Evolutionary conservation across 2,329 filamentous ascomycete genomes (phyloP), one percentile per base, ranked within the genome.

Genomic region (Colletotrichum australisinense): DNA sequence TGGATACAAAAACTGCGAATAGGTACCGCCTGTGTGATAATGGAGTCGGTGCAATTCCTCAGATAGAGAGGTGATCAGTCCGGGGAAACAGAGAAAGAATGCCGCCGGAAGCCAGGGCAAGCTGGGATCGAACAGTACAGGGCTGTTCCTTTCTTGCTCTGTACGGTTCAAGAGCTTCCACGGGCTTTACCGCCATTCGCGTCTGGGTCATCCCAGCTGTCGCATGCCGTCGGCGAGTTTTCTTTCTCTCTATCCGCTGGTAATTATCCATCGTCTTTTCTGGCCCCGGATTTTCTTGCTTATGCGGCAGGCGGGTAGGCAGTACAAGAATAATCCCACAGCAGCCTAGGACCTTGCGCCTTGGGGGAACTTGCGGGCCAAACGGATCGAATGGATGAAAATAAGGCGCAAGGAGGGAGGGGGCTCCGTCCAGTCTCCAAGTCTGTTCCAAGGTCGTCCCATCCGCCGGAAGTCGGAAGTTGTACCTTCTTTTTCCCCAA

Each of bases 391-490:
- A 8, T 58, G 58, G 69, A 68, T 5, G 30, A 53, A 67, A 63
- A 59, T 58, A 59, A 55, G 49, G 69, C 64, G 63, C 14, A 19
- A 32, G 30, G 32, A 35, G 32, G 32, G 8, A 68, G 49, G 26
- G 42, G 24, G 32, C 58, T 68, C 32, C 32, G 28, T 59, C 42
- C 32, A 8, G 22, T 35, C n/a, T 56, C 8, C 16, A 28, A 16
- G 16, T 57, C 26, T 32, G 26, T 16, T 11, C 70, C 70, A 62
- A 60, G 67, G 66, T 57, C 70, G 38, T 60, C 56, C 60, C 60
- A 73, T 65, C 55, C 32, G 42, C 59, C 67, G 67, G 67, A 70
- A 64, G 32, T 65, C 70, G 67, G 67, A 62, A 70, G 32, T 30
- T 28, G 35, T 69, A 56, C 42, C 66, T 28, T 38, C n/a, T 63